These are phyloP conservation scores for Filosporella fistucella DNA, from an alignment of 495 filamentous ascomycete genomes.

Conservation along the genomic window DNA sequence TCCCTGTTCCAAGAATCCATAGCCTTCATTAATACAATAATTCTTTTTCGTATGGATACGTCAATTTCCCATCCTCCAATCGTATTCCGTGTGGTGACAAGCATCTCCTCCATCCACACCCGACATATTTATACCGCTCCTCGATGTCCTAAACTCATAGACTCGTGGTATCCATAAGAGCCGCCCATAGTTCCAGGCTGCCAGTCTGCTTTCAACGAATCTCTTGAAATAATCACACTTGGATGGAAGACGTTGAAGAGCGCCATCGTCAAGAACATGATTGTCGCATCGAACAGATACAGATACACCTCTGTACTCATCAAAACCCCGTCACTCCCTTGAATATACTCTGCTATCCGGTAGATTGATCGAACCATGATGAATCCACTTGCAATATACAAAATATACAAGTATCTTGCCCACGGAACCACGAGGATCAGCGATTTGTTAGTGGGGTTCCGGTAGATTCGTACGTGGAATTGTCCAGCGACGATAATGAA, in stretches of 20 bases:
- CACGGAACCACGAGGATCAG: constrained; percentile 27
- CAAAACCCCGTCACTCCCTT: constrained; percentile 40
- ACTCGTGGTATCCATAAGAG: background rate
- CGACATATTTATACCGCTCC: too few species aligned
- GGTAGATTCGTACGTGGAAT: constrained; percentile 7
- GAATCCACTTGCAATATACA: constrained; percentile 46
- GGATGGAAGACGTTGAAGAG: constrained; percentile 46
- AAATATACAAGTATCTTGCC: constrained; percentile 44
- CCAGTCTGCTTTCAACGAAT: background rate
- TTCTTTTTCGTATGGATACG: too few species aligned
- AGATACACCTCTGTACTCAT: constrained; percentile 12
- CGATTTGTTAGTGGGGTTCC: constrained; percentile 9
- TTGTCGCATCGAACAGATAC: constrained; percentile 37
- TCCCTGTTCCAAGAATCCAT: too few species aligned
- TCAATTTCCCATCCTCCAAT: too few species aligned
- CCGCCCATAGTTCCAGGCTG: background rate
- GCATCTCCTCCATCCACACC: too few species aligned
- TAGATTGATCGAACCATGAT: constrained; percentile 57
- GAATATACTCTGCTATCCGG: constrained; percentile 52
- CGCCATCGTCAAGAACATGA: constrained; percentile 46
- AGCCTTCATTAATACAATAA: too few species aligned
- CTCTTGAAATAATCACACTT: constrained; percentile 34
- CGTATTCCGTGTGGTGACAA: too few species aligned
- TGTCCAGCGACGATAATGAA: constrained; percentile 36
- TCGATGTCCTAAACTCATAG: background rate